Evolutionary conservation across 2,329 filamentous ascomycete species (phyloP).

Genomic region (Rhynchosporium agropyri): DNA sequence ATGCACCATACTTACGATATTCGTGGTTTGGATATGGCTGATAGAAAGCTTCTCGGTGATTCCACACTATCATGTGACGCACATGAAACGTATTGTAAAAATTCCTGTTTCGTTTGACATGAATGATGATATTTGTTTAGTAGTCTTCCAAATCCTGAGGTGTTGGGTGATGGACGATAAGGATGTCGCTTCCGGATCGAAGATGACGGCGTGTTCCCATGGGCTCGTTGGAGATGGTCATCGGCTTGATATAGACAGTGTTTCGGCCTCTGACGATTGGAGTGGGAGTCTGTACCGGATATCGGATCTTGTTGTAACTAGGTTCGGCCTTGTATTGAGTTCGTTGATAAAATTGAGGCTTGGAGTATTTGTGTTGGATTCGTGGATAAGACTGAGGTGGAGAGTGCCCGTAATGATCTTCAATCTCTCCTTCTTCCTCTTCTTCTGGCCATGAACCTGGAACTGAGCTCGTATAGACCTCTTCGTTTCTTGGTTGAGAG

Average conservation of each 20-base stretch:
- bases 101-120: not conserved
- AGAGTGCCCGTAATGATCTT: no score
- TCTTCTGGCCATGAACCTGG: slow-evolving; percentile 7
- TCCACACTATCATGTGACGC: no score
- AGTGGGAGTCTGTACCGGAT: not conserved
- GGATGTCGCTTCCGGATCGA: slow-evolving; percentile 9
- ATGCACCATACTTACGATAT: no score
- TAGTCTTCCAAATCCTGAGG: slow-evolving; percentile 3
- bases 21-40: no score
- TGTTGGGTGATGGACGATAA: slow-evolving; percentile 9
- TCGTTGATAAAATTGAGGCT: not conserved
- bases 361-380: not conserved
- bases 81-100: no score
- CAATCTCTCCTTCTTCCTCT: not conserved
- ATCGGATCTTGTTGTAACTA: not conserved
- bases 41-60: no score
- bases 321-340: not conserved
- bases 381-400: not conserved
- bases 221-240: not conserved
- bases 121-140: not conserved
- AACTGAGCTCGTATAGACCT: not conserved
- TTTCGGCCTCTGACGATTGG: not conserved
- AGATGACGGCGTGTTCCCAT: slow-evolving; percentile 1
- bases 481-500: not conserved
- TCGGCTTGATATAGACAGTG: not conserved